phyloP scores from a whole-genome alignment of 2,329 filamentous ascomycete genomes.

The Gnomoniopsis sp. region DNA sequence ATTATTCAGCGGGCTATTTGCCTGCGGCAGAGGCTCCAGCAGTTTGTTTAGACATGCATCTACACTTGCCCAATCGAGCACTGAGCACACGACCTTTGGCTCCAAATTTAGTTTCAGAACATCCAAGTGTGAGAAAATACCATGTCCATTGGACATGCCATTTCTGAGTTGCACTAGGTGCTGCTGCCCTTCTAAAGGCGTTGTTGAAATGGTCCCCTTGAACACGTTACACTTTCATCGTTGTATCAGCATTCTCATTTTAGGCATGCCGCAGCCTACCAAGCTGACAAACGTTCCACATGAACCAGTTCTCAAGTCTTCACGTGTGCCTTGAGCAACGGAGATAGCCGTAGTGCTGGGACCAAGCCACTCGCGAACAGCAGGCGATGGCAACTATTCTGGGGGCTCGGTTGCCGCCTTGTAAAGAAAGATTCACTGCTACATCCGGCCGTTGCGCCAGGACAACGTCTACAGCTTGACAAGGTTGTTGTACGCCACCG shows the following conservation, averaged over 20 bases:
- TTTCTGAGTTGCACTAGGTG: too few species aligned
- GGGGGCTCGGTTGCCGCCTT: slow-evolving; percentile 1
- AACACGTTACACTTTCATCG: neutral
- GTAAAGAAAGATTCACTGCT: neutral
- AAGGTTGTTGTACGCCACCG: too few species aligned
- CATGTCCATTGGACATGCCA: too few species aligned
- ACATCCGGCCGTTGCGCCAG: too few species aligned
- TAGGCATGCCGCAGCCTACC: neutral
- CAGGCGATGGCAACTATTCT: neutral
- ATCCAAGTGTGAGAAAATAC: too few species aligned
- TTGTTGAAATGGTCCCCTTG: too few species aligned
- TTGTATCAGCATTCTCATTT: neutral
- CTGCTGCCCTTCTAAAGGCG: too few species aligned
- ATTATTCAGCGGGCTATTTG: neutral
- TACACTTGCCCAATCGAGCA: neutral
- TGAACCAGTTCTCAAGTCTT: neutral
- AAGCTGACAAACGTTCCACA: neutral
- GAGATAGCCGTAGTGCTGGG: neutral
- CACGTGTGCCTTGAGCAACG: slow-evolving; percentile 4
- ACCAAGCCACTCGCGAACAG: neutral
- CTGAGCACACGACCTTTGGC: too few species aligned
- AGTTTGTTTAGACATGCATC: neutral
- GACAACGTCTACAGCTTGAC: too few species aligned
- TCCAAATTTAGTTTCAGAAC: too few species aligned
- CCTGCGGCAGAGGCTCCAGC: neutral